A percentile compares a stretch with the other conserved stretches of the same genome.
Conservation (phyloP, 192 early-diverging fungal genomes). For the Endogone sp. region DNA sequence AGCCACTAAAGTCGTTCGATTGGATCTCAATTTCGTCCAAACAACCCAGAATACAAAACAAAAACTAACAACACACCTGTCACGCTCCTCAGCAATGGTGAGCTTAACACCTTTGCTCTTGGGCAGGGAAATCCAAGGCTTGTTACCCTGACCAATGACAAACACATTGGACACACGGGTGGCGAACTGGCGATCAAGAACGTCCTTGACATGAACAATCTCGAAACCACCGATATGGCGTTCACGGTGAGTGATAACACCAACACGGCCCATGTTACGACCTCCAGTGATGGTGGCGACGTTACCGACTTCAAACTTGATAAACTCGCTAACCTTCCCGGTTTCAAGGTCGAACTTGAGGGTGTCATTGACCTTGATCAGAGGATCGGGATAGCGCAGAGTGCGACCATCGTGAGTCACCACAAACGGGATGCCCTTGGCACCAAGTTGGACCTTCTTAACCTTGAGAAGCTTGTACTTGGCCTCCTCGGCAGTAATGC, state of each 20-base stretch:
- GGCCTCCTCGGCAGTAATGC: slow-evolving; percentile 96
- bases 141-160: slow-evolving; percentile 81
- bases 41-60: too few species aligned
- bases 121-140: slow-evolving; percentile 95
- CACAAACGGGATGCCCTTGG: slow-evolving; percentile 92
- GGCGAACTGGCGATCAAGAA: slow-evolving; percentile 91
- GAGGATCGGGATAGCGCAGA: slow-evolving; percentile 98
- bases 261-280: slow-evolving; percentile 97
- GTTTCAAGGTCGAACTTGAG: slow-evolving; percentile 94
- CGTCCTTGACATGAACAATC: slow-evolving; percentile 99
- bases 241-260: slow-evolving; percentile 94
- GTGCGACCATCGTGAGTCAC: slow-evolving; percentile 99
- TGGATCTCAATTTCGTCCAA: too few species aligned
- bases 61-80: slow-evolving; percentile 82
- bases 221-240: slow-evolving; percentile 98
- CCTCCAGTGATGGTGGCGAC: slow-evolving; percentile 96
- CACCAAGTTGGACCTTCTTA: slow-evolving; percentile 89
- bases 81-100: slow-evolving; percentile 99
- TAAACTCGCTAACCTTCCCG: slow-evolving; percentile 86
- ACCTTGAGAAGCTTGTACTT: slow-evolving; percentile 99
- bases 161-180: slow-evolving; percentile 98
- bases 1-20: too few species aligned
- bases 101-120: slow-evolving; percentile 99
- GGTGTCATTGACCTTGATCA: slow-evolving; percentile 99
- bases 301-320: slow-evolving; percentile 99